Percentiles rank a stretch among this genome's conserved stretches.
Evolutionary conservation across 208 protist species (phyloP).

Genomic region (Leishmania major): DNA sequence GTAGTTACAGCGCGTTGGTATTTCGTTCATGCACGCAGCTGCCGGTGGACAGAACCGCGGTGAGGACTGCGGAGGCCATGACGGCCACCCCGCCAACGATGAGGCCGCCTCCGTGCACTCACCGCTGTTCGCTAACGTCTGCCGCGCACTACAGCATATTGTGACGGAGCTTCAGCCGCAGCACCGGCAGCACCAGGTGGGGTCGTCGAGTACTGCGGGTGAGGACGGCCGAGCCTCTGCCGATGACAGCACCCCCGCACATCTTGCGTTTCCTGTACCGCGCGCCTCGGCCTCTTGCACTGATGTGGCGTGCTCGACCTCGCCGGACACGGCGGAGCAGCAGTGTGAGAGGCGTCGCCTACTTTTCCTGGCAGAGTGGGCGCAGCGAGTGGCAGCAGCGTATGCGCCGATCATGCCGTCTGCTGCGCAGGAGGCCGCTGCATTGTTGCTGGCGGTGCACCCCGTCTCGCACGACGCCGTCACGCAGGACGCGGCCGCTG

Average conservation of each 20-base stretch:
- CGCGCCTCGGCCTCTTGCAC: not conserved
- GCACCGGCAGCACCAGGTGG: not conserved
- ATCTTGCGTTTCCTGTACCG: not conserved
- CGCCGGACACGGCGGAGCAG: not conserved
- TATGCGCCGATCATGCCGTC: not conserved
- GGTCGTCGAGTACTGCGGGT: not conserved
- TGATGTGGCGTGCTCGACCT: not conserved
- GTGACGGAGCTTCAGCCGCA: not conserved
- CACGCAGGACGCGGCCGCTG: not conserved
- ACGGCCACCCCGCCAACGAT: not conserved
- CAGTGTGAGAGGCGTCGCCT: conserved; percentile 1
- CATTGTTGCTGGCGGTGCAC: not conserved
- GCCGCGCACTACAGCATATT: not conserved
- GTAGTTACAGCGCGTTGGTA: not conserved
- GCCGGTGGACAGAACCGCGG: not conserved
- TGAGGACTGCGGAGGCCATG: not conserved
- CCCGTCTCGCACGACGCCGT: not conserved
- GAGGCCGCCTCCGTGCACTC: not conserved
- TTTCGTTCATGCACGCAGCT: not conserved
- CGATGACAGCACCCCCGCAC: not conserved
- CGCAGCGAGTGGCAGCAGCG: not conserved
- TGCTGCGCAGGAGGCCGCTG: not conserved
- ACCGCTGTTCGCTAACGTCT: not conserved
- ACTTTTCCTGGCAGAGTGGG: not conserved
- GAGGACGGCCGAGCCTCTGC: not conserved